A percentile compares a stretch with the other conserved stretches of the same genome.
phyloP scores from a whole-genome alignment of 2,329 filamentous ascomycete species.

The Sarocladium kiliense region DNA sequence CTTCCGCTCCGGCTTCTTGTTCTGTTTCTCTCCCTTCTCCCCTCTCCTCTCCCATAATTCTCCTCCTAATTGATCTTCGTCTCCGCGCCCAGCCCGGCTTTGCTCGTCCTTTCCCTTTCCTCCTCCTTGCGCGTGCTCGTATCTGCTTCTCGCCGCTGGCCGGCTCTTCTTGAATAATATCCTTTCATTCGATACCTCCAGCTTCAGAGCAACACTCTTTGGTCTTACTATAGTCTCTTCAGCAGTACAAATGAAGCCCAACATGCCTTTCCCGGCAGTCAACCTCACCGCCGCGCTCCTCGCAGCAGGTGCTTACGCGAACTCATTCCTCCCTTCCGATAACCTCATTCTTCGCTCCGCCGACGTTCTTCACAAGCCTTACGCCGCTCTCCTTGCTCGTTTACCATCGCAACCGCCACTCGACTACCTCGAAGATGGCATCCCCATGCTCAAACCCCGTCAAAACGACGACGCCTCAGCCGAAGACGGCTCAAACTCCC shows the following conservation, averaged over 20 bases:
- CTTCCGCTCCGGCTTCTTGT: not conserved
- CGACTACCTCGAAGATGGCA: conserved; percentile 1
- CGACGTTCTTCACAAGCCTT: conserved; percentile 25
- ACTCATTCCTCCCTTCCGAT: conserved; percentile 1
- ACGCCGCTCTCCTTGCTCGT: conserved; percentile 16
- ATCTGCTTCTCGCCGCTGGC: conserved; percentile 7
- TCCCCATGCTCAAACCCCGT: conserved; percentile 5
- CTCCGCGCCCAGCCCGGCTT: too few species aligned
- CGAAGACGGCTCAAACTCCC: conserved; percentile 13
- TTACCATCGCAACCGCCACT: not conserved
- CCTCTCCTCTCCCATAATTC: not conserved
- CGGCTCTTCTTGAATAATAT: not conserved
- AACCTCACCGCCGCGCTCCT: conserved; percentile 6
- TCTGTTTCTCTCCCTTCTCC: not conserved
- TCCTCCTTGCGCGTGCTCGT: not conserved
- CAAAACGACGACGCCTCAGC: conserved; percentile 12
- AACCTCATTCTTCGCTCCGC: conserved; percentile 20
- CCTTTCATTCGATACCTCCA: not conserved
- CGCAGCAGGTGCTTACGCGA: conserved; percentile 1
- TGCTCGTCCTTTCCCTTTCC: not conserved
- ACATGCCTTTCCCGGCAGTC: conserved; percentile 4
- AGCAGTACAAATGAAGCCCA: not conserved
- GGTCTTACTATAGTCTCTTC: not conserved
- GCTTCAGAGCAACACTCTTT: not conserved
- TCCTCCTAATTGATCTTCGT: conserved; percentile 4